Percentiles rank a stretch among this genome's conserved stretches.
These are phyloP conservation scores for Cryomyces minteri DNA, from an alignment of 495 filamentous ascomycete species.

Conservation along the genomic window DNA sequence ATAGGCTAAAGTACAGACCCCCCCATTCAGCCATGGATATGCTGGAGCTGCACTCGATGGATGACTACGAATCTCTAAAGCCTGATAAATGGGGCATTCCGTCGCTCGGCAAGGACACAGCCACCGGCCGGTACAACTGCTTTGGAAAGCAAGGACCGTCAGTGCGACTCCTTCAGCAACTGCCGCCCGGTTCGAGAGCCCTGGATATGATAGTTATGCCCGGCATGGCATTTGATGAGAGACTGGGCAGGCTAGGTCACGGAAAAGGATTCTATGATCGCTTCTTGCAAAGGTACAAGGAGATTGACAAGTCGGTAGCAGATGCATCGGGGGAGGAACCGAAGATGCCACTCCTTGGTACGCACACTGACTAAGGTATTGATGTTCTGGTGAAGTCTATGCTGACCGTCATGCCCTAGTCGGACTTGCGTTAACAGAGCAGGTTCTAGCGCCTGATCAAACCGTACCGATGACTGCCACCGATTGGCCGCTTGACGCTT, in stretches of 20 bases:
- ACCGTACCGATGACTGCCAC: slow-evolving; percentile 45
- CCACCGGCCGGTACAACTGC: slow-evolving; percentile 45
- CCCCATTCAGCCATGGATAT: slow-evolving; percentile 70
- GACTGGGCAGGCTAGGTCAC: slow-evolving; percentile 67
- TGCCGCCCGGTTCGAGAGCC: slow-evolving; percentile 3
- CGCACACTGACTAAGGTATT: slow-evolving; percentile 8
- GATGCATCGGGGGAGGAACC: slow-evolving; percentile 9
- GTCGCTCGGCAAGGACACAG: slow-evolving; percentile 41
- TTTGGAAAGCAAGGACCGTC: slow-evolving; percentile 34
- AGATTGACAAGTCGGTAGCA: slow-evolving; percentile 2
- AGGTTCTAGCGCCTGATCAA: slow-evolving; percentile 45
- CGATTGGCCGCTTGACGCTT: slow-evolving; percentile 49
- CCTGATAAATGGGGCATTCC: slow-evolving; percentile 88
- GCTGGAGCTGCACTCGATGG: slow-evolving; percentile 52
- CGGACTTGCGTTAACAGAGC: slow-evolving; percentile 76
- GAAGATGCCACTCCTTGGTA: slow-evolving; percentile 48
- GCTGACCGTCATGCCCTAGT: slow-evolving; percentile 20
- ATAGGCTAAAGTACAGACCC: slow-evolving; percentile 14
- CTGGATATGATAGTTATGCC: slow-evolving; percentile 84
- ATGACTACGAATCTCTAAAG: slow-evolving; percentile 57
- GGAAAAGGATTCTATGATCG: slow-evolving; percentile 95
- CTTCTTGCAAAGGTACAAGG: slow-evolving; percentile 56
- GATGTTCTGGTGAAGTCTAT: too few relatives aligned
- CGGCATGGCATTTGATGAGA: slow-evolving; percentile 75
- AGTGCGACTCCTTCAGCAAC: slow-evolving; percentile 5